A percentile compares a stretch with the other conserved stretches of the same genome.
Evolutionary conservation across 73 alveolate genomes (phyloP).

Genomic region (Halteria grandinella): DNA sequence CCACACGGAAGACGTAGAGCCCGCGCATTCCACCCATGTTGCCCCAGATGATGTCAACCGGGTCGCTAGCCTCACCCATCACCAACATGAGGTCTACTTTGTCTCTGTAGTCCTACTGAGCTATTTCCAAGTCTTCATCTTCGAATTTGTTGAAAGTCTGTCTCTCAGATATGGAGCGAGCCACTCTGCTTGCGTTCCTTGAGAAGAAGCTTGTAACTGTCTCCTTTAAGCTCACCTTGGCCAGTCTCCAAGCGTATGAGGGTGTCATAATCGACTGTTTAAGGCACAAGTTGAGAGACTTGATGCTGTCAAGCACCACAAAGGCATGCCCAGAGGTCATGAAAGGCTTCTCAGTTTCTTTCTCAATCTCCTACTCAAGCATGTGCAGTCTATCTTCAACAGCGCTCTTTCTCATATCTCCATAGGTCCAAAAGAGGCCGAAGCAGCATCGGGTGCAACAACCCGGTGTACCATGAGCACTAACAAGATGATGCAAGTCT

Average conservation of each 20-base stretch:
- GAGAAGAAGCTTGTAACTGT: constrained; percentile 4
- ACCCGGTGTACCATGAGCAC: constrained; percentile 49
- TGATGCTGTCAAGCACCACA: constrained; percentile 59
- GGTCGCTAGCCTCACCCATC: constrained; percentile 84
- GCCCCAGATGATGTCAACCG: constrained; percentile 88
- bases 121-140: constrained; percentile 59
- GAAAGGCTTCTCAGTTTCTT: constrained; percentile 61
- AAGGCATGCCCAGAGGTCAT: constrained; percentile 70
- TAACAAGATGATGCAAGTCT: constrained; percentile 43
- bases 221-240: constrained; percentile 39
- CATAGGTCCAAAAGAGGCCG: constrained; percentile 18
- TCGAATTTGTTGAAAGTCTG: constrained; percentile 60
- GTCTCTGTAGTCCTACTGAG: constrained; percentile 44
- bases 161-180: constrained; percentile 7
- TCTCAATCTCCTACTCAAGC: constrained; percentile 49
- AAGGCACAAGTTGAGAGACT: constrained; percentile 43
- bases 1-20: constrained; percentile 85
- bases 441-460: constrained; percentile 13
- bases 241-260: constrained; percentile 46
- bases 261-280: constrained; percentile 50
- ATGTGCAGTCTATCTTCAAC: constrained; percentile 11
- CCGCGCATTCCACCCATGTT: constrained; percentile 92
- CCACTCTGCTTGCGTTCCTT: constrained; percentile 5
- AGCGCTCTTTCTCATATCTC: no score
- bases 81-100: constrained; percentile 31